A percentile compares a stretch with the other conserved stretches of the same genome.
Evolutionary conservation across 768 basidiomycete genomes (phyloP).

Genomic region (Leccinum sublutescens): DNA sequence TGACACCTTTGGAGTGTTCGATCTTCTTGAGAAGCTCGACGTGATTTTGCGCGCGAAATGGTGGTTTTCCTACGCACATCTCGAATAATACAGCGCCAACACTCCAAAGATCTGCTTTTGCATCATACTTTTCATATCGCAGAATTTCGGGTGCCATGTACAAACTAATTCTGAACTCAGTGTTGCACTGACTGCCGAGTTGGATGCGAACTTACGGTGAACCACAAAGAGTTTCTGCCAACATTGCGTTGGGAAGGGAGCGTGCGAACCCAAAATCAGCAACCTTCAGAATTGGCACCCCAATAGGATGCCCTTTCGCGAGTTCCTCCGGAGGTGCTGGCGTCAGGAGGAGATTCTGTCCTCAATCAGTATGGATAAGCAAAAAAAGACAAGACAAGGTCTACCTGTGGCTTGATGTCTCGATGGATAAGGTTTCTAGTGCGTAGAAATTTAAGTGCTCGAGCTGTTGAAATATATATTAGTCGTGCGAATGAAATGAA

Average conservation of each 20-base stretch:
- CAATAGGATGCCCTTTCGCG: constrained; percentile 83
- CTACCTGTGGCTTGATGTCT: constrained; percentile 94
- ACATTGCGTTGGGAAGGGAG: constrained; percentile 83
- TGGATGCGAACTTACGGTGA: constrained; percentile 69
- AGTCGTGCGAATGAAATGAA: neutral
- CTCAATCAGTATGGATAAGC: constrained; percentile 6
- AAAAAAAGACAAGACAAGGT: neutral
- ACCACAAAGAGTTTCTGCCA: constrained; percentile 97
- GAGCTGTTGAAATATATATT: constrained; percentile 50
- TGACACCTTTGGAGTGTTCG: constrained; percentile 85
- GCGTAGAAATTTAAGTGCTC: constrained; percentile 90
- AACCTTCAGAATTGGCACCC: constrained; percentile 93
- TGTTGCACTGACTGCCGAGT: neutral
- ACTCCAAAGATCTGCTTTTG: constrained; percentile 97
- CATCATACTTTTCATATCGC: constrained; percentile 95
- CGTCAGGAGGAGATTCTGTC: constrained; percentile 84
- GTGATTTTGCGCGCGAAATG: constrained; percentile 94
- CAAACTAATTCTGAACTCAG: constrained; percentile 45
- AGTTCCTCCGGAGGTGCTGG: constrained; percentile 79
- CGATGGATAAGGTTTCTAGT: constrained; percentile 90
- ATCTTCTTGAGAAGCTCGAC: constrained; percentile 94
- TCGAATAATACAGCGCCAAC: constrained; percentile 97
- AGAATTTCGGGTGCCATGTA: constrained; percentile 99
- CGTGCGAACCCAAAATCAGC: constrained; percentile 99
- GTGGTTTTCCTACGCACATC: constrained; percentile 90